A percentile compares a stretch with the other conserved stretches of the same genome.
Conservation (phyloP, 306 rosid species). For the Begonia loranthoides region DNA sequence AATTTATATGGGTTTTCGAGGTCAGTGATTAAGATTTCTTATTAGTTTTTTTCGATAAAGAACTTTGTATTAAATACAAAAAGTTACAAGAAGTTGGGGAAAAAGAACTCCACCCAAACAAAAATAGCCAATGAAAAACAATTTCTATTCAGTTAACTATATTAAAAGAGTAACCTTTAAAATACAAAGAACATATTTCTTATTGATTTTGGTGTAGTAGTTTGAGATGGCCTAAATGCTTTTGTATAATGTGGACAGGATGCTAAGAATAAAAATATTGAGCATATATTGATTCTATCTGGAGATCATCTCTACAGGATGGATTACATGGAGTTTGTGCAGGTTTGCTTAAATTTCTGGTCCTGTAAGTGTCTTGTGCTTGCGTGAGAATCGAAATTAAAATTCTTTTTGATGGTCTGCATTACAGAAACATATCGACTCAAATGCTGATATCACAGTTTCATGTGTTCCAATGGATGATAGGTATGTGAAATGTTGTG, state of each 20-base stretch:
- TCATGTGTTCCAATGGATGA: slow-evolving; percentile 91
- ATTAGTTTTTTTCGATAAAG: neutral
- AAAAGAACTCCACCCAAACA: too few species aligned
- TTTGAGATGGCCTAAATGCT: neutral
- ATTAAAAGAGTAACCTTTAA: too few species aligned
- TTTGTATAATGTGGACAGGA: slow-evolving; percentile 33
- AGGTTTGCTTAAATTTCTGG: slow-evolving; percentile 24
- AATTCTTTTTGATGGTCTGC: neutral
- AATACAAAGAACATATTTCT: too few species aligned
- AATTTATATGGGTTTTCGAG: slow-evolving; percentile 89
- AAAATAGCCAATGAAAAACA: too few species aligned
- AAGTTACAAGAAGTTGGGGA: too few species aligned
- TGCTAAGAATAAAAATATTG: slow-evolving; percentile 81
- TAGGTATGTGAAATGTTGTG: slow-evolving; percentile 23
- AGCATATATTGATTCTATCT: slow-evolving; percentile 72
- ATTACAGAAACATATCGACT: slow-evolving; percentile 71
- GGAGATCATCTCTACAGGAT: slow-evolving; percentile 93
- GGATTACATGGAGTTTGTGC: slow-evolving; percentile 80
- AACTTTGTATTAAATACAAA: too few species aligned
- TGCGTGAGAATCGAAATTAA: neutral
- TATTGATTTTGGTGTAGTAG: neutral
- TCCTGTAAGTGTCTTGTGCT: neutral
- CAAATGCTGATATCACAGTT: slow-evolving; percentile 90
- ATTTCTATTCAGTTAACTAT: too few species aligned
- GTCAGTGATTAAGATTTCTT: slow-evolving; percentile 20